Percentiles rank a stretch among this genome's conserved stretches.
Conservation (phyloP, 1,284 basidiomycete genomes). For the Sphagnurus paluster region DNA sequence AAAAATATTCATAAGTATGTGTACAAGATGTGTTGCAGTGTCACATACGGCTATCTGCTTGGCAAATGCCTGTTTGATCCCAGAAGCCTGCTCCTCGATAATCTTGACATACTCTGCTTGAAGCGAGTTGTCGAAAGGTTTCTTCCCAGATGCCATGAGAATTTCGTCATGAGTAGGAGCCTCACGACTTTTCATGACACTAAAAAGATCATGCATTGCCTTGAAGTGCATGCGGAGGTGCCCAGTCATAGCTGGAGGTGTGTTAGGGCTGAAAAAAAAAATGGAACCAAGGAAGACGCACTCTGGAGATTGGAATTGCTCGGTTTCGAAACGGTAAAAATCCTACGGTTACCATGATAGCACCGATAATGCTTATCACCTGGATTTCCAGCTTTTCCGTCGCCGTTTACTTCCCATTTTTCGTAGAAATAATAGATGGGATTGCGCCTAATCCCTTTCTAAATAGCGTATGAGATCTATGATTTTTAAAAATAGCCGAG, state of each 20-base stretch:
- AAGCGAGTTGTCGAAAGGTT: neutral
- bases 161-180: slow-evolving; percentile 15
- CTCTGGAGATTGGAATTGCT: slow-evolving; percentile 17
- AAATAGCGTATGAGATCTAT: too few relatives aligned
- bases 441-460: neutral
- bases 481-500: too few relatives aligned
- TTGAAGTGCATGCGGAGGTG: slow-evolving; percentile 24
- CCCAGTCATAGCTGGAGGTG: slow-evolving; percentile 1
- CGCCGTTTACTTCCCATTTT: neutral
- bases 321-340: slow-evolving; percentile 20
- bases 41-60: slow-evolving; percentile 3
- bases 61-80: slow-evolving; percentile 6
- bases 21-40: neutral
- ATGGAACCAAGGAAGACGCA: neutral
- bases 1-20: neutral
- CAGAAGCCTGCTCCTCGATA: neutral
- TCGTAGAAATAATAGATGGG: neutral
- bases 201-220: slow-evolving; percentile 19
- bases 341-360: slow-evolving; percentile 22
- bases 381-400: neutral
- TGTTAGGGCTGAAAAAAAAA: neutral
- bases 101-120: slow-evolving; percentile 2
- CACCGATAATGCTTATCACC: slow-evolving; percentile 23
- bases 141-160: slow-evolving; percentile 7
- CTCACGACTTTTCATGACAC: slow-evolving; percentile 12